Conservation (phyloP, 495 filamentous ascomycete genomes). For the Gamarada debralockiae region DNA sequence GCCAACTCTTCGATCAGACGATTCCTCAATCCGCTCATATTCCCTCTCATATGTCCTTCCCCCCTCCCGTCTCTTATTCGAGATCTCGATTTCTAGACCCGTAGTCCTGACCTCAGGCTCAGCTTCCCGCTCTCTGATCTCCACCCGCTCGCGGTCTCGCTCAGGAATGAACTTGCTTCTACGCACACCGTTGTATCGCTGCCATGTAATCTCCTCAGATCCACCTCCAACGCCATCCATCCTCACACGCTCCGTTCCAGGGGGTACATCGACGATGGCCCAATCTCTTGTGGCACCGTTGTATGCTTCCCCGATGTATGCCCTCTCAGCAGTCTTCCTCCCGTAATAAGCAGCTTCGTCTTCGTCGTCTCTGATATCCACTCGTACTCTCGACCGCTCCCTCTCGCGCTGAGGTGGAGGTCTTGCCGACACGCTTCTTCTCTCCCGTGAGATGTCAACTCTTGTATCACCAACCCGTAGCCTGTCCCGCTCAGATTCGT, state of each 20-base stretch:
- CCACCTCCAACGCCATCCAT: slow-evolving; percentile 72
- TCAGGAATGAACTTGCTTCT: slow-evolving; percentile 62
- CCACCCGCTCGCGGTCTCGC: slow-evolving; percentile 25
- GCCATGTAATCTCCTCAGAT: slow-evolving; percentile 66
- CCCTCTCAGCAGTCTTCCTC: slow-evolving; percentile 51
- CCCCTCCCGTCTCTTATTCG: slow-evolving; percentile 1
- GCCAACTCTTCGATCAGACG: slow-evolving; percentile 39
- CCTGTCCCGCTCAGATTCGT: slow-evolving; percentile 48
- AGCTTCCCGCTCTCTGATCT: slow-evolving; percentile 1
- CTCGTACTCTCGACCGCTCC: slow-evolving; percentile 6
- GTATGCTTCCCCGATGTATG: slow-evolving; percentile 60
- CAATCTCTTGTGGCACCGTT: slow-evolving; percentile 68
- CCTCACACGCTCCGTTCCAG: slow-evolving; percentile 68
- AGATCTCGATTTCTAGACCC: slow-evolving; percentile 23
- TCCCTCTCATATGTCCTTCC: slow-evolving; percentile 18
- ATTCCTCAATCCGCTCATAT: slow-evolving; percentile 39
- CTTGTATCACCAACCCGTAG: slow-evolving; percentile 33
- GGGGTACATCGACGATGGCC: slow-evolving; percentile 75
- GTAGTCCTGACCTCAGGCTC: slow-evolving; percentile 4
- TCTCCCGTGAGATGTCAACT: slow-evolving; percentile 11
- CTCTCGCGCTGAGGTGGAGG: slow-evolving; percentile 5
- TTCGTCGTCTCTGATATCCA: slow-evolving; percentile 39
- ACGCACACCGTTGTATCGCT: slow-evolving; percentile 71
- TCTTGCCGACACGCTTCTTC: slow-evolving; percentile 19
- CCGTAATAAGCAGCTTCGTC: slow-evolving; percentile 66